These are phyloP conservation scores for Adansonia digitata DNA, from an alignment of 345 rosid species.

Conservation along the genomic window DNA sequence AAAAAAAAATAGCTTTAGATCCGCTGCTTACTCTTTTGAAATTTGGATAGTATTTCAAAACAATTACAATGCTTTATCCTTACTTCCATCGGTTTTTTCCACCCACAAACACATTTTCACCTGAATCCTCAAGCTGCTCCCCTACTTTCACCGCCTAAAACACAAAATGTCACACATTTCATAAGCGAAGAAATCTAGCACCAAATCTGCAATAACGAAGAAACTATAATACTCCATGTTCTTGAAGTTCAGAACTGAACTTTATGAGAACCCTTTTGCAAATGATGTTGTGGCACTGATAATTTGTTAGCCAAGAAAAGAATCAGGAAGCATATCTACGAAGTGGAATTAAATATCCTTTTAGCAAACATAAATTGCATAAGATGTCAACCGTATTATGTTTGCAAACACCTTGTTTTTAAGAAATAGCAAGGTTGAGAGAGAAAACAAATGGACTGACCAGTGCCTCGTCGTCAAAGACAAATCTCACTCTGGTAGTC, in stretches of 20 bases:
- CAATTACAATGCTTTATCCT: too few species aligned
- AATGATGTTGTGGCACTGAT: not conserved
- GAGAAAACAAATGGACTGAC: conserved; percentile 36
- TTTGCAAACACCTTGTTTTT: not conserved
- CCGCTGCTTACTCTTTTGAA: not conserved
- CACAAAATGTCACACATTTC: not conserved
- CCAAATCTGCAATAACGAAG: not conserved
- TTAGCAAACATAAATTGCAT: not conserved
- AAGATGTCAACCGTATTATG: too few species aligned
- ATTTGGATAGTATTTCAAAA: not conserved
- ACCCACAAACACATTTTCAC: conserved; percentile 70
- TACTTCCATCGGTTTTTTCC: conserved; percentile 82
- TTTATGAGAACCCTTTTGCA: not conserved
- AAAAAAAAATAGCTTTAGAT: too few species aligned
- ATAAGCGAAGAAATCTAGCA: not conserved
- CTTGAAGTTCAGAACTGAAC: not conserved
- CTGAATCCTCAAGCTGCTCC: conserved; percentile 60
- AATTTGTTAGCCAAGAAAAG: not conserved
- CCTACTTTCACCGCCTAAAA: conserved; percentile 68
- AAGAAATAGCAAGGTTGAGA: not conserved
- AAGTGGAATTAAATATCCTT: not conserved
- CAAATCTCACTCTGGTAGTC: conserved; percentile 75
- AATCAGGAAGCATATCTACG: not conserved
- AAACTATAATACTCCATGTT: not conserved
- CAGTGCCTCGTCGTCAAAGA: conserved; percentile 62